These are phyloP conservation scores for Ophiosphaerella narmari DNA, from an alignment of 2,329 filamentous ascomycete genomes.

Conservation along the genomic window DNA sequence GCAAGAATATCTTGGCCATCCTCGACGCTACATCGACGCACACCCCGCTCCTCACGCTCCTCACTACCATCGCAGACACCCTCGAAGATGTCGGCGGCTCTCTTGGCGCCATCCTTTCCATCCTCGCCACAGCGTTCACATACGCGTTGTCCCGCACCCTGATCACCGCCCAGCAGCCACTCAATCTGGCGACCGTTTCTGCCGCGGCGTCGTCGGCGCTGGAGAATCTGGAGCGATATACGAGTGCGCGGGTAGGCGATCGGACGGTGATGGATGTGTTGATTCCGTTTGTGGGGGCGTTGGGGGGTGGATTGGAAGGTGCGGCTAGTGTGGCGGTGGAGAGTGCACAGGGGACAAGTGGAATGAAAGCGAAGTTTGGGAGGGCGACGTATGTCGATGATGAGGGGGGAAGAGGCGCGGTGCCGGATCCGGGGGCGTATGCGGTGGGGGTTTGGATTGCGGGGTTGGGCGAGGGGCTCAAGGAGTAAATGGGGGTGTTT, in stretches of 20 bases:
- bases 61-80: slow-evolving; percentile 63
- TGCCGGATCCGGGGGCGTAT: slow-evolving; percentile 71
- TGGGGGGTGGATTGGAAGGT: slow-evolving; percentile 65
- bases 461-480: slow-evolving; percentile 53
- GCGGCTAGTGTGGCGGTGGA: slow-evolving; percentile 75
- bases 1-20: slow-evolving; percentile 58
- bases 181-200: slow-evolving; percentile 45
- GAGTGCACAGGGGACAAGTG: slow-evolving; percentile 81
- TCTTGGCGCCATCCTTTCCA: slow-evolving; percentile 75
- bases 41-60: slow-evolving; percentile 57
- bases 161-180: slow-evolving; percentile 32
- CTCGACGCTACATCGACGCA: slow-evolving; percentile 59
- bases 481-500: background rate
- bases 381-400: slow-evolving; percentile 77
- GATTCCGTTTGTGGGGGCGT: slow-evolving; percentile 78
- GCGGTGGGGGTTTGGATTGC: slow-evolving; percentile 83
- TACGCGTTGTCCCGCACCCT: slow-evolving; percentile 42
- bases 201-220: slow-evolving; percentile 51
- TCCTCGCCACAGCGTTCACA: slow-evolving; percentile 82
- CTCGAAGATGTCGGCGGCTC: slow-evolving; percentile 76
- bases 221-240: slow-evolving; percentile 66
- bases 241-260: slow-evolving; percentile 84
- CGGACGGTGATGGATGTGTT: slow-evolving; percentile 89
- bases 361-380: slow-evolving; percentile 87
- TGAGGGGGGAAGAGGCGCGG: slow-evolving; percentile 55